Evolutionary conservation across 139 green algal genomes (phyloP), one percentile per base, ranked within the genome.

Genomic region (Auxenochlorella protothecoides): DNA sequence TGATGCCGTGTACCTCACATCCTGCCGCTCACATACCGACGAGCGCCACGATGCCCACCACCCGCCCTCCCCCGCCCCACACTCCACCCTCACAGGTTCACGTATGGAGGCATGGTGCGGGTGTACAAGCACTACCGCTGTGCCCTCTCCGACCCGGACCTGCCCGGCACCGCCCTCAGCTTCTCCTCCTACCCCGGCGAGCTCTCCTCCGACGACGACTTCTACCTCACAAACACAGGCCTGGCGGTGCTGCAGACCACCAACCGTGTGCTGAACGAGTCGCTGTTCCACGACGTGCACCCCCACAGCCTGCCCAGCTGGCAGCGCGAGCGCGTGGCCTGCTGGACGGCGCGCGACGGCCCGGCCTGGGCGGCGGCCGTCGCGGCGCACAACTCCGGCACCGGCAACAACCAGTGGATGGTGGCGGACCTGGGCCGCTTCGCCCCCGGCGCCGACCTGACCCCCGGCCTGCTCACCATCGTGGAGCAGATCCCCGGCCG

Each of bases 371-470:
- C 74, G 5, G 14, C 63, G 3, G 12, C 76, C 6, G 82, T 93
- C 16, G 66, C 62, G 5, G 65, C 71, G 5, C 70, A 88, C 73
- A 89, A 92, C 78, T 76, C 54, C 13, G 80, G 73, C 67, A 86
- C 79, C 4, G 85, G 89, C 77, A 90, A 91, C 77, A 90, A 89
- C 76, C 85, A 89, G 72, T 92, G 86, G 72, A 84, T 89, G 78
- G 76, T 93, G 5, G 75, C 91, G 13, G 86, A 91, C 73, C 73
- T 90, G 44, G 88, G 86, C 55, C 75, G 69, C 53, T 93, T 92
- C 73, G 68, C 10, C 0, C 88, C 85, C 2, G 82, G 86, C n/a
- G 65, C 57, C 8, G 72, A 76, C 65, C 80, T 92, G 69, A 69
- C 74, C 65, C 52, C 61, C 0, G 84, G 86, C 3, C 76, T 89